Evolutionary conservation across 148 eudicot species (phyloP).

Genomic region (Heliamphora exappendiculata): DNA sequence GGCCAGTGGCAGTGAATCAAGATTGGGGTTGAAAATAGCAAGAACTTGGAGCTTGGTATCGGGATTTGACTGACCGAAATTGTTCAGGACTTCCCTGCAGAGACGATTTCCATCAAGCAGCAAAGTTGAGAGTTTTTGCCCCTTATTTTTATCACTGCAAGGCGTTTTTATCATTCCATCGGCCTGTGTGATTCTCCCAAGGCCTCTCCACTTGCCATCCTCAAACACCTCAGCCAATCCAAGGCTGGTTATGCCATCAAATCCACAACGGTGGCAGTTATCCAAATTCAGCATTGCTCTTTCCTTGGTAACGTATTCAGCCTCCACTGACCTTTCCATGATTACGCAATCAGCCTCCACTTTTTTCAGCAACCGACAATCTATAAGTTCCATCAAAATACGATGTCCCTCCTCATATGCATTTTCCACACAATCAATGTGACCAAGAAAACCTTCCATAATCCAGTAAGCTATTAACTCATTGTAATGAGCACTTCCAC

Average conservation of each 20-base stretch:
- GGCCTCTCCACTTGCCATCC: background rate
- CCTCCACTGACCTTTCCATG: background rate
- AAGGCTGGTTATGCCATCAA: background rate
- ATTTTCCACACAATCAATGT: constrained; percentile 8
- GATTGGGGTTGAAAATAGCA: constrained; percentile 12
- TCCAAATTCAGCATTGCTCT: background rate
- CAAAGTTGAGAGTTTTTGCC: background rate
- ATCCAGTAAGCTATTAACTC: constrained; percentile 30
- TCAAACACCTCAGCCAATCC: constrained; percentile 18
- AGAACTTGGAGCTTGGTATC: constrained; percentile 2
- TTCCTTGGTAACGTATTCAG: constrained; percentile 10
- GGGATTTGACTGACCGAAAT: background rate
- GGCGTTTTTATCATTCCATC: constrained; percentile 15
- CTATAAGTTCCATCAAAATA: constrained; percentile 15
- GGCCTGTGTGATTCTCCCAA: constrained; percentile 11
- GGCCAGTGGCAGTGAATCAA: background rate
- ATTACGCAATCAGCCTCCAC: background rate
- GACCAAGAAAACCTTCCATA: constrained; percentile 29
- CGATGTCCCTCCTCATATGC: constrained; percentile 17
- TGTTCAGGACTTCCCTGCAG: background rate
- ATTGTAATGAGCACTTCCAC: constrained; percentile 8
- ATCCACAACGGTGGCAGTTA: background rate
- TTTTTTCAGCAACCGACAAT: constrained; percentile 12
- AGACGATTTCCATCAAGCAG: constrained; percentile 17
- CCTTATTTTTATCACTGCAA: no score